Evolutionary conservation across 2,329 filamentous ascomycete genomes (phyloP), one percentile per base, ranked within the genome.

Genomic region (Ceratocystis papillata): DNA sequence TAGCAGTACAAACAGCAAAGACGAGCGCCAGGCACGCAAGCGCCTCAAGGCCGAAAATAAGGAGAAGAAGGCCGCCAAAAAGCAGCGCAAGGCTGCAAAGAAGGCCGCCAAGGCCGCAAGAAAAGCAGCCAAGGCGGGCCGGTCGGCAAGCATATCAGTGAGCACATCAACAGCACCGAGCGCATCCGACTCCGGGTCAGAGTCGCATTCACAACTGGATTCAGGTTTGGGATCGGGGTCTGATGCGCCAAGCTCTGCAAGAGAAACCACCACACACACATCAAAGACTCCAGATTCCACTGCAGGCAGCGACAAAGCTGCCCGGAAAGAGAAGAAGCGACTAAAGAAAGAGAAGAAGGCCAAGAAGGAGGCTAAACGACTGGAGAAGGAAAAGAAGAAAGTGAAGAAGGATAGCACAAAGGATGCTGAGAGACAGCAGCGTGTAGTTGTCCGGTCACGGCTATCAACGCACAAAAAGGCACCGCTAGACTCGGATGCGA

Each of bases 381-480:
- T 12, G 10, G 63, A 65, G 55, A 67, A 66, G 55, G 20, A 65
- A 46, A 59, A 65, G 48, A 53, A 62, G 17, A 53, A 59, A 44
- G 65, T 37, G 25, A 41, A 63, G 20, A 66, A 48, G 20, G 57
- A 46, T 10, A 30, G 6, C 15, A 41, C 37, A 41, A n/a, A 7
- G 12, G 28, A 63, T 20, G 28, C 60, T 5, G 48, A 41, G 59
- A 46, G 66, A 28, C 66, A 67, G 48, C 44, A 25, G 6, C 64
- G 66, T 10, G 66, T 67, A 20, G 57, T 67, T 25, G 63, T 67
- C 48, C 63, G 66, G 22, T 65, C 63, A 30, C 66, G 66, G 46
- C 64, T 67, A 59, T 55, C 53, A 20, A 63, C 37, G 30, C 66
- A 65, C 33, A 65, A 60, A 8, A 67, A 67, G 48, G 57, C 66